These are phyloP conservation scores for Cordyceps tenuipes DNA, from an alignment of 2,329 filamentous ascomycete genomes.

Conservation along the genomic window DNA sequence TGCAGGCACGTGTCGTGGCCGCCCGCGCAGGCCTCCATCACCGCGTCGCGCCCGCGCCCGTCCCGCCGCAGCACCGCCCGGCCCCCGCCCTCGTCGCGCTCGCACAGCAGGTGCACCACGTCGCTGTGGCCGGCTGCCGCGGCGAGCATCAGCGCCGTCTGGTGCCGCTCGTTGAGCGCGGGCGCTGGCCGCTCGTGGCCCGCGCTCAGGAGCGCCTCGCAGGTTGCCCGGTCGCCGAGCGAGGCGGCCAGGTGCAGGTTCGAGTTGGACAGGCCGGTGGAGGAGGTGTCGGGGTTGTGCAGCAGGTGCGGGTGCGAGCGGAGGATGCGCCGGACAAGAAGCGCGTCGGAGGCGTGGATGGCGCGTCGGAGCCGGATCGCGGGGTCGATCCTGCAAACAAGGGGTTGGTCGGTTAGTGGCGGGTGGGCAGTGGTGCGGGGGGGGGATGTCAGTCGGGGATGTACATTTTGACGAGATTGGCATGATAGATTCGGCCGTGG, in stretches of 20 bases:
- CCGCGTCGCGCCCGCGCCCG: no score
- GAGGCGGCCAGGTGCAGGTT: conserved; percentile 73
- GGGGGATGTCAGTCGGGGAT: background rate
- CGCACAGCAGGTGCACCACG: conserved; percentile 63
- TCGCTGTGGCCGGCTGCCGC: conserved; percentile 61
- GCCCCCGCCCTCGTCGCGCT: conserved; percentile 18
- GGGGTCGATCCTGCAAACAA: conserved; percentile 58
- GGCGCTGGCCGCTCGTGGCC: conserved; percentile 69
- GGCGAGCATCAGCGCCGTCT: conserved; percentile 77
- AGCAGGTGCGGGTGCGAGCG: conserved; percentile 61
- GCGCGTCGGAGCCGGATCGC: conserved; percentile 71
- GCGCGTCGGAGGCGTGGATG: conserved; percentile 63
- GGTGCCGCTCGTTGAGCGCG: conserved; percentile 68
- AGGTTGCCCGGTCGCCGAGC: conserved; percentile 62
- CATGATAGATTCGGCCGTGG: background rate
- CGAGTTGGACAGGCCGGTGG: conserved; percentile 65
- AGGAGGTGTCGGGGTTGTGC: conserved; percentile 69
- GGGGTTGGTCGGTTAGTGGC: background rate
- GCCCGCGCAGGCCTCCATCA: no score
- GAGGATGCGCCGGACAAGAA: conserved; percentile 70
- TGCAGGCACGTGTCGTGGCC: no score
- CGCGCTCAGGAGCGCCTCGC: conserved; percentile 58
- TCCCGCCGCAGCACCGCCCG: no score
- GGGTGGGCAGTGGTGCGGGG: background rate
- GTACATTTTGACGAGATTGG: background rate